Conservation (phyloP, 768 basidiomycete genomes). For the Lactarius psammicola region DNA sequence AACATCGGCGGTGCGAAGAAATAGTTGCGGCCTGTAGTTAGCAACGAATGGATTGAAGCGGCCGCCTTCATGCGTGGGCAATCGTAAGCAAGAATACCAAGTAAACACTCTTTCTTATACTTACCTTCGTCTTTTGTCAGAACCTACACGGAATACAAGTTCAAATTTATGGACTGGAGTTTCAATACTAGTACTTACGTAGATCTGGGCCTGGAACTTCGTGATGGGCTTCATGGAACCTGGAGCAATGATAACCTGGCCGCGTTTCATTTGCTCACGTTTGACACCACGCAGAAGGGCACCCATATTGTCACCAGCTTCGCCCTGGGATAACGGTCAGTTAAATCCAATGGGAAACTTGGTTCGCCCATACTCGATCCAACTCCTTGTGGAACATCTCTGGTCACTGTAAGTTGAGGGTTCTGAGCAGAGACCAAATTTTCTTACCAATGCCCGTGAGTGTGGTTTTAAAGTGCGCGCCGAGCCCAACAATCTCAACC, state of each 20-base stretch:
- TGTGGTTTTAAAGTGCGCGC: constrained; percentile 80
- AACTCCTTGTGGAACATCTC: constrained; percentile 99
- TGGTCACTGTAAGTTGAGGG: constrained; percentile 34
- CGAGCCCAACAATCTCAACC: constrained; percentile 89
- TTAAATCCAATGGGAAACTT: not conserved
- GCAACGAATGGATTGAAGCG: constrained; percentile 90
- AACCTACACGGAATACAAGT: constrained; percentile 45
- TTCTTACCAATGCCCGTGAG: constrained; percentile 86
- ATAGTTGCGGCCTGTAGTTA: constrained; percentile 94
- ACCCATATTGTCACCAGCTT: constrained; percentile 99
- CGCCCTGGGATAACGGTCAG: constrained; percentile 53
- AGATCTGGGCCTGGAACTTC: constrained; percentile 93
- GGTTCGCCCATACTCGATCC: constrained; percentile 60
- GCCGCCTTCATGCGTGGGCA: constrained; percentile 45
- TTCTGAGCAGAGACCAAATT: not conserved
- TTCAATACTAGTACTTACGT: constrained; percentile 45
- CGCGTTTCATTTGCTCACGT: constrained; percentile 92
- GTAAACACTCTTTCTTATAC: constrained; percentile 1
- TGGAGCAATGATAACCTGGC: constrained; percentile 86
- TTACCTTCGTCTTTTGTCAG: constrained; percentile 83
- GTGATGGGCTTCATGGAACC: constrained; percentile 92
- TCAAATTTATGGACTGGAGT: constrained; percentile 4
- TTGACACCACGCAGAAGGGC: constrained; percentile 95
- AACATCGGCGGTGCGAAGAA: constrained; percentile 93
- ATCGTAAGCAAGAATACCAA: constrained; percentile 2